Evolutionary conservation across 2,329 filamentous ascomycete genomes (phyloP), one percentile per base, ranked within the genome.

Genomic region (Phialophora verrucosa): DNA sequence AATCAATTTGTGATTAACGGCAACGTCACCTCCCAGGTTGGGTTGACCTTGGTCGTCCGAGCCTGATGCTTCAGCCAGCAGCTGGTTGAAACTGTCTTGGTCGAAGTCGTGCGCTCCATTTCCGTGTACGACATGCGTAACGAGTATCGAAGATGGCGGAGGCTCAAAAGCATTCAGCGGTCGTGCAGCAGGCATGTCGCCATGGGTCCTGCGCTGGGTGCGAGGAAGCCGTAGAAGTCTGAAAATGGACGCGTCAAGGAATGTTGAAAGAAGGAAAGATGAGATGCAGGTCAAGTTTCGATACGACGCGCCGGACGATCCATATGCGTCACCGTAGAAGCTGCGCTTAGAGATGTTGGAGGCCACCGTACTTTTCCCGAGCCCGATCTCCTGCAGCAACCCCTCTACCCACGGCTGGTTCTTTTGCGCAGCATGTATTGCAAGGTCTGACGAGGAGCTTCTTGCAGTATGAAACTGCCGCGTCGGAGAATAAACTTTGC

Each of bases 1-100:
- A 60, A 97, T 89, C 58, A 97, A 85, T 78, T 93, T 91, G 73
- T 93, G 90, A 72, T 96, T 94, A 75, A 96, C 89, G 59, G 89
- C 85, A 53, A 91, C 79, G 70, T 90, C 88, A 53, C 91, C 88
- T 69, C 89, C 86, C 1, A 83, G 74, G 12, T 86, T 84, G 35
- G 79, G 67, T 53, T 79, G 77, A 50, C 77, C 78, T 47, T 78
- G 75, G 53, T 77, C 77, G 55, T 78, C 78, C 62, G 84, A 82
- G 17, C 79, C 83, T 12, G 88, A 75, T 25, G 87, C 84, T 71
- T 89, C 87, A 69, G 88, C 87, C 29, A 94, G 83, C 2, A 97
- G 84, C 60, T 89, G 87, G 69, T 90, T 88, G 69, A 97, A 89
- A 58, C 92, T 90, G 71, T 89, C 87, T 66, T 87, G 89, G 72